Conservation (phyloP, 805 yeast genomes). For the Zygosaccharomyces bailii region DNA sequence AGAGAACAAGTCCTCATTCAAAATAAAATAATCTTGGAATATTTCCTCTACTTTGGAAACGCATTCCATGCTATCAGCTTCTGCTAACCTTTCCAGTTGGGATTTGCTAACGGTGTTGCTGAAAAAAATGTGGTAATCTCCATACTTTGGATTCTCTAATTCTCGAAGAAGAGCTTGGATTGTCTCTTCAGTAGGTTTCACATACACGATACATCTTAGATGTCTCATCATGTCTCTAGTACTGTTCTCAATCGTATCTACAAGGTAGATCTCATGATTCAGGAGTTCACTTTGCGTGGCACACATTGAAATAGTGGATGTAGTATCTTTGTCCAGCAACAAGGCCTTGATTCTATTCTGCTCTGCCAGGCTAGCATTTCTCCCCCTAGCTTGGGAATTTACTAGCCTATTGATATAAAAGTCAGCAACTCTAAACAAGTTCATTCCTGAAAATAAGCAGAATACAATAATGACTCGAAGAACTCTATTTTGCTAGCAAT, state of each 20-base stretch:
- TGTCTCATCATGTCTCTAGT: constrained; percentile 72
- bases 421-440: constrained; percentile 46
- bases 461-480: not conserved
- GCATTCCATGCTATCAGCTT: constrained; percentile 81
- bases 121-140: constrained; percentile 72
- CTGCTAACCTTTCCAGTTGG: constrained; percentile 83
- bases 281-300: constrained; percentile 83
- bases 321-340: constrained; percentile 74
- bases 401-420: constrained; percentile 43
- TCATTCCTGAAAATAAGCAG: constrained; percentile 34
- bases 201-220: constrained; percentile 72
- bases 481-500: not conserved
- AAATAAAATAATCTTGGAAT: constrained; percentile 75
- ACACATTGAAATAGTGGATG: constrained; percentile 80
- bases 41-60: constrained; percentile 75
- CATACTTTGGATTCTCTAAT: constrained; percentile 72
- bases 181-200: constrained; percentile 67
- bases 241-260: constrained; percentile 63
- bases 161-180: constrained; percentile 62
- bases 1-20: constrained; percentile 66
- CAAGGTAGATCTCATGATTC: constrained; percentile 77
- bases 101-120: constrained; percentile 71
- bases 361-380: constrained; percentile 21
- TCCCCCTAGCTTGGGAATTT: constrained; percentile 22
- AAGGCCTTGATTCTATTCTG: constrained; percentile 60